Evolutionary conservation across 2,329 filamentous ascomycete genomes (phyloP).

Genomic region (Fusarium azukiicola): DNA sequence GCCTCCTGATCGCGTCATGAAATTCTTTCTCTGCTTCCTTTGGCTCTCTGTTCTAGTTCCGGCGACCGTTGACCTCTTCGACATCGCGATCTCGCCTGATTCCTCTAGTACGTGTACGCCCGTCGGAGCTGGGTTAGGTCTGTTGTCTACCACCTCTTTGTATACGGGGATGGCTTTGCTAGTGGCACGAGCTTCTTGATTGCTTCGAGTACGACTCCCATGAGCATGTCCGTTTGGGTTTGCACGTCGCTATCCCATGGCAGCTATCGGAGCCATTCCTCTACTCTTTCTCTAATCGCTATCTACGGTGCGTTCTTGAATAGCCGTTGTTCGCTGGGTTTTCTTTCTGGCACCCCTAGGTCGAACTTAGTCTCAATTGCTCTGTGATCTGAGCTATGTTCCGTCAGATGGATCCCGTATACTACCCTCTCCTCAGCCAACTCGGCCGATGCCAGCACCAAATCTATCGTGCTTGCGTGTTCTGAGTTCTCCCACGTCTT

Average conservation of each 20-base stretch:
- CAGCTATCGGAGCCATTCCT: not conserved
- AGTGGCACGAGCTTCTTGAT: not conserved
- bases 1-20: no score
- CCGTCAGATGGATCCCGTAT: no score
- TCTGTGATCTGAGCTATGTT: conserved; percentile 53
- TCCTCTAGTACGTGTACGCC: conserved; percentile 9
- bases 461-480: conserved; percentile 50
- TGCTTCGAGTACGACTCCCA: not conserved
- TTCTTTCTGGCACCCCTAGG: conserved; percentile 25
- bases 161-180: not conserved
- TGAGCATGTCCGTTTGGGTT: not conserved
- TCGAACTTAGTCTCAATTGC: conserved; percentile 58
- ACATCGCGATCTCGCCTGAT: no score
- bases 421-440: conserved; percentile 25
- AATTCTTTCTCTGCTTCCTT: no score
- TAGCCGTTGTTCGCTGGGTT: conserved; percentile 39
- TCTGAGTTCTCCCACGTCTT: conserved; percentile 58
- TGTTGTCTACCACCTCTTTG: conserved; percentile 16
- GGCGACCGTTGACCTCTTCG: no score
- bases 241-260: not conserved
- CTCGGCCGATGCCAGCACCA: conserved; percentile 50
- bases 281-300: conserved; percentile 28
- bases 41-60: no score
- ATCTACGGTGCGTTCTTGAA: conserved; percentile 52
- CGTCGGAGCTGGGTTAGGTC: not conserved